These are phyloP conservation scores for Leccinum longicurvipes DNA, from an alignment of 768 basidiomycete genomes.

Conservation along the genomic window DNA sequence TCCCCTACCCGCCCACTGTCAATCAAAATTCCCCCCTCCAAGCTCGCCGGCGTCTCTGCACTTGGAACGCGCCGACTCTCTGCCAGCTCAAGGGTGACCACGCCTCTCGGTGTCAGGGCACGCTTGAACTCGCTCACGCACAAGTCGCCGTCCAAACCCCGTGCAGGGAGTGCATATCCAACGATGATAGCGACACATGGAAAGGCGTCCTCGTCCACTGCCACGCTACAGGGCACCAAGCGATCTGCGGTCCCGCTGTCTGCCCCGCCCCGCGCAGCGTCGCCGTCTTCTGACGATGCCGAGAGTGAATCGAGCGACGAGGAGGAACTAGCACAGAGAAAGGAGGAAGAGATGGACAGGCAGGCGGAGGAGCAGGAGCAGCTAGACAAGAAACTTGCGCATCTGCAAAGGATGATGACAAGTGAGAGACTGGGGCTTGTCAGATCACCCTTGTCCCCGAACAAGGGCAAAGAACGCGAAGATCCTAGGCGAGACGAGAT, in stretches of 20 bases:
- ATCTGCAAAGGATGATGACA: constrained; percentile 70
- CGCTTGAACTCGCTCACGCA: constrained; percentile 66
- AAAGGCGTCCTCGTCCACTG: constrained; percentile 61
- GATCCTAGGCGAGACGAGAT: constrained; percentile 19
- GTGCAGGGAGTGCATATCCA: constrained; percentile 7
- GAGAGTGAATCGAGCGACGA: constrained; percentile 59
- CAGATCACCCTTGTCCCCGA: constrained; percentile 30
- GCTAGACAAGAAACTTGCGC: constrained; percentile 62
- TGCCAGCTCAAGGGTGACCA: constrained; percentile 43
- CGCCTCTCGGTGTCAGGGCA: constrained; percentile 65
- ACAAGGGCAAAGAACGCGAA: constrained; percentile 37
- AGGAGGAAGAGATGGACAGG: constrained; percentile 69
- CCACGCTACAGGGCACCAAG: constrained; percentile 59
- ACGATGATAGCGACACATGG: constrained; percentile 15
- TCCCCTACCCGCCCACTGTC: constrained; percentile 16
- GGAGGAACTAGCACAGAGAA: constrained; percentile 47
- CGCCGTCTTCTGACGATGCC: constrained; percentile 52
- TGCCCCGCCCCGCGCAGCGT: constrained; percentile 38
- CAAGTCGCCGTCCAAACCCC: constrained; percentile 41
- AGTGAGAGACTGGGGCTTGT: constrained; percentile 72
- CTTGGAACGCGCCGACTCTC: constrained; percentile 26
- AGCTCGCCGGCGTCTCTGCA: constrained; percentile 3
- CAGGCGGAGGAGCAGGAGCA: constrained; percentile 65
- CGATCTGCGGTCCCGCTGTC: constrained; percentile 23
- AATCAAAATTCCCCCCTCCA: constrained; percentile 24